These are phyloP conservation scores for Eutrema heterophyllum DNA, from an alignment of 345 rosid species.

Conservation along the genomic window DNA sequence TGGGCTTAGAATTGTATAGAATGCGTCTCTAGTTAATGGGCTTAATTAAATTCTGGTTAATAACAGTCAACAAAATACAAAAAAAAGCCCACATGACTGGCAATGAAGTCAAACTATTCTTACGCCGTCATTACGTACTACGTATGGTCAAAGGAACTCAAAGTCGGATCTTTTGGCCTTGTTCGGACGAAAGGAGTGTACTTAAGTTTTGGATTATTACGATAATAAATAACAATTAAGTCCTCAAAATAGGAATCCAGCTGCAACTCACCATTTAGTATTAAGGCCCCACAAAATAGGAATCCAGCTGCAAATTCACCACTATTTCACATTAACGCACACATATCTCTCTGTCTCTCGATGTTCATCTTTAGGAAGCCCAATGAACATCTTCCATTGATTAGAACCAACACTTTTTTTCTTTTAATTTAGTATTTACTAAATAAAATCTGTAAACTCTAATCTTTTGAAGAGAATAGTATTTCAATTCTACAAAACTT, in stretches of 20 bases:
- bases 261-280: constrained; percentile 22
- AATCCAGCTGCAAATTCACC: constrained; percentile 33
- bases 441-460: background rate
- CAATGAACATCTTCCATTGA: constrained; percentile 19
- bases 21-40: background rate
- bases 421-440: background rate
- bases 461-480: background rate
- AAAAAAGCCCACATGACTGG: background rate
- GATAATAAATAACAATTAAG: constrained; percentile 14
- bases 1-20: too few species aligned
- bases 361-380: constrained; percentile 7
- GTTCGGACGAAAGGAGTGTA: constrained; percentile 23
- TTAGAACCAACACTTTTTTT: background rate
- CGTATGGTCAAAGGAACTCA: constrained; percentile 9
- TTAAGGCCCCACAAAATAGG: background rate
- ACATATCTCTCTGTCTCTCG: constrained; percentile 3
- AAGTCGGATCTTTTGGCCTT: background rate
- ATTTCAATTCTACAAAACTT: too few species aligned
- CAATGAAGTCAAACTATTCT: background rate
- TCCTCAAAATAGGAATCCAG: constrained; percentile 11
- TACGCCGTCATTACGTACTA: constrained; percentile 12
- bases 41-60: background rate
- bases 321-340: constrained; percentile 16
- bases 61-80: background rate
- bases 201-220: constrained; percentile 26